These are phyloP conservation scores for Flaveria sonorensis DNA, from an alignment of 129 eudicot genomes.

Conservation along the genomic window DNA sequence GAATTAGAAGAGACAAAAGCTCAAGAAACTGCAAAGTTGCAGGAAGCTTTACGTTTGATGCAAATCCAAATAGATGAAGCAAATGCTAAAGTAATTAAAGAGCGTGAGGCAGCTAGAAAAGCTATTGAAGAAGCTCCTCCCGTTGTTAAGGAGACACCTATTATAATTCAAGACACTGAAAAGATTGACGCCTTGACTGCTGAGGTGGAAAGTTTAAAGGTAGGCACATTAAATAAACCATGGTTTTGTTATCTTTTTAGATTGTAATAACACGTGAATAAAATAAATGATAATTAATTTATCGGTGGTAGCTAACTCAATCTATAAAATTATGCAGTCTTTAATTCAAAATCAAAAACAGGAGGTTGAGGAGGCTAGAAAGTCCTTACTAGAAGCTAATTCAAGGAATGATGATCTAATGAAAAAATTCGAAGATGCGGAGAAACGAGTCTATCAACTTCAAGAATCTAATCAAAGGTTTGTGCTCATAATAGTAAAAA, in stretches of 20 bases:
- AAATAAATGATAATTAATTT: background rate
- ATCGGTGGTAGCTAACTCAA: conserved; percentile 26
- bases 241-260: background rate
- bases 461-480: conserved; percentile 91
- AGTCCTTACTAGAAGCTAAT: conserved; percentile 64
- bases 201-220: conserved; percentile 83
- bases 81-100: conserved; percentile 74
- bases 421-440: conserved; percentile 79
- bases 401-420: conserved; percentile 58
- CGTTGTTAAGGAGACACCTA: conserved; percentile 89
- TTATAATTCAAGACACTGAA: conserved; percentile 78
- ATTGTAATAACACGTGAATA: background rate
- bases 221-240: conserved; percentile 34
- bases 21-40: conserved; percentile 77
- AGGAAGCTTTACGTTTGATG: conserved; percentile 74
- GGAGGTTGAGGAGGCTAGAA: conserved; percentile 67
- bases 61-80: conserved; percentile 83
- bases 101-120: conserved; percentile 85
- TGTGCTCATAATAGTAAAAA: conserved; percentile 15
- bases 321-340: conserved; percentile 43
- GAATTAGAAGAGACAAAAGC: conserved; percentile 89
- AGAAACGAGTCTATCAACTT: conserved; percentile 68
- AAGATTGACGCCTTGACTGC: conserved; percentile 80
- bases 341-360: conserved; percentile 52
- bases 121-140: conserved; percentile 98